phyloP scores from a whole-genome alignment of 169 alveolate species.

The Cyclospora cayetanensis region DNA sequence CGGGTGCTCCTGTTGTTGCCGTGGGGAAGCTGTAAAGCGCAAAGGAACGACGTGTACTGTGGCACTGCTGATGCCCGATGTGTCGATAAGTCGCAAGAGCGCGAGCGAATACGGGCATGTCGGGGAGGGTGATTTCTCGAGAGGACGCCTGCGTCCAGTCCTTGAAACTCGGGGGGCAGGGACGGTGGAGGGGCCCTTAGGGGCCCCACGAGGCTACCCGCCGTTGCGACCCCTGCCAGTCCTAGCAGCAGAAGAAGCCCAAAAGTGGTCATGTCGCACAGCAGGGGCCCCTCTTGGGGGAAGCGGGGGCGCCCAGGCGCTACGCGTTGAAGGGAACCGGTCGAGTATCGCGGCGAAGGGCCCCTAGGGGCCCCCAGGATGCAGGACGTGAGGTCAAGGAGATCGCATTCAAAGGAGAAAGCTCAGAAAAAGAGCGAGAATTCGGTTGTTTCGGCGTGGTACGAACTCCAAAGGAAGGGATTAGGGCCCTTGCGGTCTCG shows the following conservation, averaged over 20 bases:
- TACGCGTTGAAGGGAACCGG: too few relatives aligned
- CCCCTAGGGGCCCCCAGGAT: neutral
- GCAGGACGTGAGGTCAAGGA: neutral
- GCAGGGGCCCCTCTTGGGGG: neutral
- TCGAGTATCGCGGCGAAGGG: neutral
- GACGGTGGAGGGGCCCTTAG: neutral
- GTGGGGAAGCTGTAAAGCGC: neutral
- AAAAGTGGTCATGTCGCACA: neutral
- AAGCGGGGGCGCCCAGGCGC: too few relatives aligned
- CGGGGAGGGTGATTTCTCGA: too few relatives aligned
- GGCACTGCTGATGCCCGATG: neutral
- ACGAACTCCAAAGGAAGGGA: too few relatives aligned
- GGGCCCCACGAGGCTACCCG: neutral
- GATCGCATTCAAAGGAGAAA: neutral
- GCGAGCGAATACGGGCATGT: too few relatives aligned
- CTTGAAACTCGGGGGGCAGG: too few relatives aligned
- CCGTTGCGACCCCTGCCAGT: neutral
- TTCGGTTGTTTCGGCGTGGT: too few relatives aligned
- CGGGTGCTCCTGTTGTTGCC: neutral
- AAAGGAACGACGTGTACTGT: neutral
- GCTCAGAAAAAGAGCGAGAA: neutral
- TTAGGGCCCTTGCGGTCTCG: too few relatives aligned
- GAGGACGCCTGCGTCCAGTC: too few relatives aligned
- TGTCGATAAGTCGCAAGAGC: too few relatives aligned
- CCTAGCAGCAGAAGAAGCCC: neutral